These are phyloP conservation scores for Starmerella bombi DNA, from an alignment of 805 yeast genomes.

Conservation along the genomic window DNA sequence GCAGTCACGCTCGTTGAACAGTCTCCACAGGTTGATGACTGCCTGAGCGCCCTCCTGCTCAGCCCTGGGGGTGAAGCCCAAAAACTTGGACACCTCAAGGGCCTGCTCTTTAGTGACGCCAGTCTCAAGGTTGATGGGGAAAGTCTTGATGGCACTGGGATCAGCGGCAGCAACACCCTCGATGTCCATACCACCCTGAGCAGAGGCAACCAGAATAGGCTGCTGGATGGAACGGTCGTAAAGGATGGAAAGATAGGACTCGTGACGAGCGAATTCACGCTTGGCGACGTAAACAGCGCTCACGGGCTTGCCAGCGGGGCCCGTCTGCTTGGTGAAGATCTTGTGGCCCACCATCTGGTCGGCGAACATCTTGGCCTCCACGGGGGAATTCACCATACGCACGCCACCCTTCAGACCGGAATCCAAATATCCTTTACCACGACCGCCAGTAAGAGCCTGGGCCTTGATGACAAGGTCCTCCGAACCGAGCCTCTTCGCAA, in stretches of 20 bases:
- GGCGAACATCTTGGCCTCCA: conserved; percentile 77
- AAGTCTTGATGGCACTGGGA: conserved; percentile 86
- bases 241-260: conserved; percentile 87
- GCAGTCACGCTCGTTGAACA: conserved; percentile 83
- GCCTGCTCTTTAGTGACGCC: conserved; percentile 78
- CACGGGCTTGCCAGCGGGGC: conserved; percentile 92
- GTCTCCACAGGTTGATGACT: conserved; percentile 74
- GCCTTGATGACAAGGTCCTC: conserved; percentile 91
- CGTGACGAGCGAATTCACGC: conserved; percentile 85
- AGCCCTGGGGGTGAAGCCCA: conserved; percentile 72
- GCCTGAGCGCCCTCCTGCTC: conserved; percentile 77
- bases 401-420: conserved; percentile 95
- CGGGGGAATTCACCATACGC: conserved; percentile 69
- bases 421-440: conserved; percentile 98
- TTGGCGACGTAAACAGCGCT: conserved; percentile 93
- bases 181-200: conserved; percentile 99
- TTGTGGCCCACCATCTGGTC: conserved; percentile 83
- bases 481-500: conserved; percentile 58
- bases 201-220: conserved; percentile 88
- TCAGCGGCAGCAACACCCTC: conserved; percentile 91
- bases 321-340: conserved; percentile 95
- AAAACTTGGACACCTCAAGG: conserved; percentile 54
- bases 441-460: conserved; percentile 97
- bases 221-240: conserved; percentile 85
- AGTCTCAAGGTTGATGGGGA: conserved; percentile 56